Conservation (phyloP, 805 yeast genomes). For the Monosporozyma siamensis region DNA sequence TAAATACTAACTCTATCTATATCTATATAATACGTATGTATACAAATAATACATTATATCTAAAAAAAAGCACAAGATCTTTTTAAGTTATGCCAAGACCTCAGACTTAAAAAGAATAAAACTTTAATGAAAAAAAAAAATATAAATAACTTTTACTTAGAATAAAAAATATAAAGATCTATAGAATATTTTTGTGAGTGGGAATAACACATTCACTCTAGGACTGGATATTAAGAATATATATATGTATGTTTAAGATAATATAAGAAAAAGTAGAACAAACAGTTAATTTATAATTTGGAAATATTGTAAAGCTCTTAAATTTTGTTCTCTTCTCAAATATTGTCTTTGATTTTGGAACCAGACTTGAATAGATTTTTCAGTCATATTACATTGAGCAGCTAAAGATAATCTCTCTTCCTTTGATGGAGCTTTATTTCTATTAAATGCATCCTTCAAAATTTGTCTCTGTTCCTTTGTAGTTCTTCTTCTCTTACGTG, state of each 20-base stretch:
- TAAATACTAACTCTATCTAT: too few relatives aligned
- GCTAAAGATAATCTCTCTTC: slow-evolving; percentile 70
- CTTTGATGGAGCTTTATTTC: slow-evolving; percentile 74
- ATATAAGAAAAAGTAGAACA: neutral
- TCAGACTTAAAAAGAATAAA: too few relatives aligned
- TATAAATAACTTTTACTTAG: too few relatives aligned
- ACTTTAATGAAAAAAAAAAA: too few relatives aligned
- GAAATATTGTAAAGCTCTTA: neutral
- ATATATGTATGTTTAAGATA: neutral
- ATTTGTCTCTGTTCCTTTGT: slow-evolving; percentile 65
- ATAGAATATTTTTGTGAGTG: too few relatives aligned
- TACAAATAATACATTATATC: too few relatives aligned
- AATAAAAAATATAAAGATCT: too few relatives aligned
- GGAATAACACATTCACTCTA: neutral
- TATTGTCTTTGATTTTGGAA: slow-evolving; percentile 91
- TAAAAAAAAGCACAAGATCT: too few relatives aligned
- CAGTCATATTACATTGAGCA: slow-evolving; percentile 72
- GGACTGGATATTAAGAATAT: neutral
- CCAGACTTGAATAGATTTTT: slow-evolving; percentile 96
- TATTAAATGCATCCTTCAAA: slow-evolving; percentile 64
- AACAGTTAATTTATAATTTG: neutral
- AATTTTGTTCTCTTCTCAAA: slow-evolving; percentile 38
- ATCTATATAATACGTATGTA: too few relatives aligned
- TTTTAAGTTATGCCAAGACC: too few relatives aligned
- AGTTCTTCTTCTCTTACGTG: slow-evolving; percentile 62